phyloP scores from a whole-genome alignment of 2,329 filamentous ascomycete genomes.

The Colletotrichum lentis region DNA sequence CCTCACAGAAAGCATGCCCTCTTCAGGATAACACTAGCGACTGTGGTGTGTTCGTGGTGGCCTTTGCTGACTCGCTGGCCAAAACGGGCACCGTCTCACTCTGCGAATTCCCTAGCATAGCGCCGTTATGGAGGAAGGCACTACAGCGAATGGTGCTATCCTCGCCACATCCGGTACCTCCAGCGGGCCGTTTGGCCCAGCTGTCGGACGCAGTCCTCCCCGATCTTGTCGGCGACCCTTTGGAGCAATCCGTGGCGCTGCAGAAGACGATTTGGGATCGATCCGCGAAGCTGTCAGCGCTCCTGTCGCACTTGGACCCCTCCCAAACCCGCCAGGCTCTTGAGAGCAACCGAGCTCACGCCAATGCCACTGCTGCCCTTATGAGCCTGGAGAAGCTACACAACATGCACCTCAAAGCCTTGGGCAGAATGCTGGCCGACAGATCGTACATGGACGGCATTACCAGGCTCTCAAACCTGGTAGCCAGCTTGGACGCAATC shows the following conservation, averaged over 20 bases:
- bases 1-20: too few relatives aligned
- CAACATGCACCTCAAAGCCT: neutral
- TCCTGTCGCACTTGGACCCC: neutral
- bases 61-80: too few relatives aligned
- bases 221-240: neutral
- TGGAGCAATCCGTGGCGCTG: neutral
- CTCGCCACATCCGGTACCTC: neutral
- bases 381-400: neutral
- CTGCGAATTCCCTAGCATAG: too few relatives aligned
- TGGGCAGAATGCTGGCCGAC: neutral
- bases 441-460: neutral
- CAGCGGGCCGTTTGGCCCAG: neutral
- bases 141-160: neutral
- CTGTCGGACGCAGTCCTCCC: neutral
- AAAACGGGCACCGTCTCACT: too few relatives aligned
- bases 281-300: neutral
- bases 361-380: neutral
- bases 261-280: neutral
- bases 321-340: neutral
- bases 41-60: too few relatives aligned
- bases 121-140: neutral
- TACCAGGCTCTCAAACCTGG: neutral
- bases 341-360: neutral
- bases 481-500: neutral
- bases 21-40: too few relatives aligned